Conservation (phyloP, 306 rosid species). For the Prinsepia uniflora region DNA sequence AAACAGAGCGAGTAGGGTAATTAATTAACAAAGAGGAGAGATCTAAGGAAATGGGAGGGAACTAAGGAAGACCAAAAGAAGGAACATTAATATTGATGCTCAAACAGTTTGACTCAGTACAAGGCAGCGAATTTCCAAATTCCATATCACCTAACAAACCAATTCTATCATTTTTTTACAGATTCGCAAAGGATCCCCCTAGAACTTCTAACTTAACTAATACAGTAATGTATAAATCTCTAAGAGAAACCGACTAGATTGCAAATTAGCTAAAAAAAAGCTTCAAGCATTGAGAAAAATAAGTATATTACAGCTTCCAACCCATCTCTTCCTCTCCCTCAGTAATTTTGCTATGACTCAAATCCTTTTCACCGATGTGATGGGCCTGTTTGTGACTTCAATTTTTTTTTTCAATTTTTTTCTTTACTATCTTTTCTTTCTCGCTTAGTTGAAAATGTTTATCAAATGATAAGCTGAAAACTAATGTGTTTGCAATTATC, state of each 20-base stretch:
- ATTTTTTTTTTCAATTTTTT: not conserved
- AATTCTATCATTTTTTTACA: not conserved
- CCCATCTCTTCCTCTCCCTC: constrained; percentile 9
- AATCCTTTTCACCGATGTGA: not conserved
- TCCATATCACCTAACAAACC: not conserved
- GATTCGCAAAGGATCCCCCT: not conserved
- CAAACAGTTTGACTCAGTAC: not conserved
- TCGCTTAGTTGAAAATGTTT: not conserved
- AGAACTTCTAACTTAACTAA: not conserved
- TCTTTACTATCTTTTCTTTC: not conserved
- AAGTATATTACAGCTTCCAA: constrained; percentile 1
- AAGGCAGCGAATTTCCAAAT: too few species aligned
- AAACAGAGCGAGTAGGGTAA: not conserved
- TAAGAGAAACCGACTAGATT: not conserved
- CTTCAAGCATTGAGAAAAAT: not conserved
- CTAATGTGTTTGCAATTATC: not conserved
- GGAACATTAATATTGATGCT: not conserved
- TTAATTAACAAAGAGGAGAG: not conserved
- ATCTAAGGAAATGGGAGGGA: not conserved
- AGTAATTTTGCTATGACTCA: not conserved
- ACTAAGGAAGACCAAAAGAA: not conserved
- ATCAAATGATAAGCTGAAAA: not conserved
- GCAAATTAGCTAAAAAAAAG: not conserved
- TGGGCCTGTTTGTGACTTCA: not conserved
- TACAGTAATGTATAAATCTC: not conserved